Evolutionary conservation across 441 rosid species (phyloP), one percentile per base, ranked within the genome.

Genomic region (Gossypium laxum): DNA sequence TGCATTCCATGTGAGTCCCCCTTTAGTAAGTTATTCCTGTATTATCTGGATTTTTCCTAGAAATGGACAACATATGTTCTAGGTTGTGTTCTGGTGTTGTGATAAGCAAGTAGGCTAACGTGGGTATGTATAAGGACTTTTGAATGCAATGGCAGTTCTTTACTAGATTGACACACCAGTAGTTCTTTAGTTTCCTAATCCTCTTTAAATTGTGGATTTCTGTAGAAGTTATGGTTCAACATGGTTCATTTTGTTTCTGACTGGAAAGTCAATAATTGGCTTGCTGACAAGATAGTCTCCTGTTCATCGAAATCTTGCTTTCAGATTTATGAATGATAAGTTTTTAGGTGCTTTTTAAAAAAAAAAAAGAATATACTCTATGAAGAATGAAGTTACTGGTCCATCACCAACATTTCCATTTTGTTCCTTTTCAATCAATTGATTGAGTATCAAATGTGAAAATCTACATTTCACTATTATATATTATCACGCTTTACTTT

Each of bases 1-100:
- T 80, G 95, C 88, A 70, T 95, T 95, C 80, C 84, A 85, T 77
- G 99, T 92, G 82, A 88, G 99, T 78, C 26, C 38, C 72, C 48
- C 67, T 74, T 48, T 62, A 26, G 24, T 28, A 63, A 43, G 47
- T 57, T 67, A 4, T 54, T 61, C 26, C 51, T 72, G 8, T 61
- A 24, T 60, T 51, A 67, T 64, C 30, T 71, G 6, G 60, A 32
- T 34, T 26, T 72, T 62, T 26, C 67, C 51, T 8, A 5, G 71
- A 67, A 50, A 50, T 67, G 71, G 28, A 50, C 24, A 10, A 28
- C 26, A 28, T 67, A 26, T 51, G 21, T 15, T 50, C 45, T 50
- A 50, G 24, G 60, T 11, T 14, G 28, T 48, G 58, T 26, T 67
- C 58, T 51, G 22, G 10, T 51, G 17, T 7, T 30, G 50, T 30